phyloP scores from a whole-genome alignment of 441 rosid species.

The Populus hybrid region DNA sequence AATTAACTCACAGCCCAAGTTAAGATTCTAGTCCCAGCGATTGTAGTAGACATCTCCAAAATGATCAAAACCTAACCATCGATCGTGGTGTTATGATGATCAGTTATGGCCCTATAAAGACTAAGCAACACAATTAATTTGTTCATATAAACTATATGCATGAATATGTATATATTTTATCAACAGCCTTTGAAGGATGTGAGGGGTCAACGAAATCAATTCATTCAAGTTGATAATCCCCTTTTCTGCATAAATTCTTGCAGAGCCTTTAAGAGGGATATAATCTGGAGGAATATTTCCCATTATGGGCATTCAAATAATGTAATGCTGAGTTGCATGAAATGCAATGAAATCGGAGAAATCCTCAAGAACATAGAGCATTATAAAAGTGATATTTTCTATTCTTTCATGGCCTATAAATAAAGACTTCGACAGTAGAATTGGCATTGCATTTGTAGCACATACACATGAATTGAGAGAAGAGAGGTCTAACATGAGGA shows the following conservation, averaged over 20 bases:
- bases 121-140: too few relatives aligned
- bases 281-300: conserved; percentile 1
- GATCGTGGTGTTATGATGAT: too few relatives aligned
- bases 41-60: too few relatives aligned
- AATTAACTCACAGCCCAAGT: too few relatives aligned
- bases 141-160: too few relatives aligned
- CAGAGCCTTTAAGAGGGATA: too few relatives aligned
- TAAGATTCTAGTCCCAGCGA: too few relatives aligned
- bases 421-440: background rate
- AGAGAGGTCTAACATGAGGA: conserved; percentile 10
- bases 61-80: too few relatives aligned
- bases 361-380: background rate
- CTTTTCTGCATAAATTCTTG: too few relatives aligned
- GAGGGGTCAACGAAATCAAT: background rate
- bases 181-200: background rate
- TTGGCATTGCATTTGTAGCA: background rate
- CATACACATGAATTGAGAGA: background rate
- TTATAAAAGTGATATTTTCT: background rate
- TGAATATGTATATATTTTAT: too few relatives aligned
- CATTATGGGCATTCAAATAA: background rate
- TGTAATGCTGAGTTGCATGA: background rate
- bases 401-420: conserved; percentile 1
- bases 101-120: too few relatives aligned
- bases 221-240: background rate
- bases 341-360: background rate